Evolutionary conservation across 2,329 filamentous ascomycete genomes (phyloP).

Genomic region (Aspergillus felis): DNA sequence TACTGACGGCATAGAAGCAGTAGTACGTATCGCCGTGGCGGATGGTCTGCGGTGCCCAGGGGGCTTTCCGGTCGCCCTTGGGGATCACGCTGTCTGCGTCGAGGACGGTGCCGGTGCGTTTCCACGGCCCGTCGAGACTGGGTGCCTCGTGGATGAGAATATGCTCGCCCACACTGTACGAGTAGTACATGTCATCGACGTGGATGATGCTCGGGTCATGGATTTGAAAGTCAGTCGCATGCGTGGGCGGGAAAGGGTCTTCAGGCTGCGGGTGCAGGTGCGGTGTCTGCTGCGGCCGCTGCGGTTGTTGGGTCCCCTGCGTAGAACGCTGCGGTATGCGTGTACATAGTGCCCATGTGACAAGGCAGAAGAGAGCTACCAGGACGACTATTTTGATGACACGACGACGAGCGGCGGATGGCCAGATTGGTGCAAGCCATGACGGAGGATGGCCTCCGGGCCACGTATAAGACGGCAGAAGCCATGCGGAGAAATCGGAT

Average conservation of each 20-base stretch:
- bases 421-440: background rate
- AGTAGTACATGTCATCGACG: slow-evolving; percentile 24
- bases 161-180: slow-evolving; percentile 31
- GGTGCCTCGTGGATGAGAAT: slow-evolving; percentile 28
- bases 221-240: slow-evolving; percentile 19
- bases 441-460: background rate
- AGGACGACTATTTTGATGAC: background rate
- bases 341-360: background rate
- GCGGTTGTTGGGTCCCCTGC: background rate
- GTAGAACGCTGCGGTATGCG: background rate
- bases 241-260: slow-evolving; percentile 1
- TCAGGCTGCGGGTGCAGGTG: background rate
- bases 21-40: slow-evolving; percentile 57
- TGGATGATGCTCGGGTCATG: slow-evolving; percentile 33
- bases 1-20: slow-evolving; percentile 61
- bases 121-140: slow-evolving; percentile 29
- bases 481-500: background rate
- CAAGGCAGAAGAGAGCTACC: background rate
- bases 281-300: background rate
- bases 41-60: slow-evolving; percentile 59
- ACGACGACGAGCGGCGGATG: background rate
- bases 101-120: slow-evolving; percentile 25
- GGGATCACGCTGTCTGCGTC: slow-evolving; percentile 28
- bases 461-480: background rate
- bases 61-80: slow-evolving; percentile 29